Conservation (phyloP, 2,329 filamentous ascomycete genomes). For the Aspergillus pseudotamarii region DNA sequence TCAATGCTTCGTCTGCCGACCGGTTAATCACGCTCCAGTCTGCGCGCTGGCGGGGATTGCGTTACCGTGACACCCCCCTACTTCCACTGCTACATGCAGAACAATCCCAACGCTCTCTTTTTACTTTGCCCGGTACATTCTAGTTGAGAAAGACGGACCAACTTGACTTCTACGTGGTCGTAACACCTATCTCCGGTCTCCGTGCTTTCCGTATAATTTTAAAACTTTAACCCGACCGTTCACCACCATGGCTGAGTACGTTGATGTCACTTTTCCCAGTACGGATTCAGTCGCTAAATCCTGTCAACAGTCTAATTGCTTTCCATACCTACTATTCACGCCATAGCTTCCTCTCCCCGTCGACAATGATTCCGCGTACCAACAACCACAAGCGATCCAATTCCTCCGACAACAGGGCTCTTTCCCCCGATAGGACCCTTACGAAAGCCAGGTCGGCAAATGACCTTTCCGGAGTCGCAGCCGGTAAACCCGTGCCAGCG, state of each 20-base stretch:
- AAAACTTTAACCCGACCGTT: conserved; percentile 16
- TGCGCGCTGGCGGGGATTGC: conserved; percentile 30
- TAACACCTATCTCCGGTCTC: conserved; percentile 17
- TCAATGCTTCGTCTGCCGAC: conserved; percentile 23
- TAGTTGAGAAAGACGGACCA: conserved; percentile 21
- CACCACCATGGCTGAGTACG: conserved; percentile 45
- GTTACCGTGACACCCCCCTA: conserved; percentile 12
- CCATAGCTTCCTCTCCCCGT: conserved; percentile 38
- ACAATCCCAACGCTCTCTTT: conserved; percentile 17
- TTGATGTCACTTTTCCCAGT: conserved; percentile 8
- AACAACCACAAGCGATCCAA: conserved; percentile 41
- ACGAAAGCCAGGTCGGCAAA: conserved; percentile 50
- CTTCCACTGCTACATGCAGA: conserved; percentile 22
- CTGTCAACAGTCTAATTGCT: conserved; percentile 37
- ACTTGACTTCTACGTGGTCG: conserved; percentile 17
- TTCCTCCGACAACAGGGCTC: conserved; percentile 39
- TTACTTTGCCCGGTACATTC: conserved; percentile 9
- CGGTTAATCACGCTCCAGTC: conserved; percentile 18
- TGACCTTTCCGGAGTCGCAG: conserved; percentile 40
- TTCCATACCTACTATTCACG: conserved; percentile 41
- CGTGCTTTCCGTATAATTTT: conserved; percentile 23
- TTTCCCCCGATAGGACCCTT: conserved; percentile 41
- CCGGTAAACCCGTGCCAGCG: conserved; percentile 27
- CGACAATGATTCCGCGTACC: conserved; percentile 41
- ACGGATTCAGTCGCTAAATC: conserved; percentile 19